These are phyloP conservation scores for Avena eriantha DNA, from an alignment of 176 grass and related monocot genomes.

Conservation along the genomic window DNA sequence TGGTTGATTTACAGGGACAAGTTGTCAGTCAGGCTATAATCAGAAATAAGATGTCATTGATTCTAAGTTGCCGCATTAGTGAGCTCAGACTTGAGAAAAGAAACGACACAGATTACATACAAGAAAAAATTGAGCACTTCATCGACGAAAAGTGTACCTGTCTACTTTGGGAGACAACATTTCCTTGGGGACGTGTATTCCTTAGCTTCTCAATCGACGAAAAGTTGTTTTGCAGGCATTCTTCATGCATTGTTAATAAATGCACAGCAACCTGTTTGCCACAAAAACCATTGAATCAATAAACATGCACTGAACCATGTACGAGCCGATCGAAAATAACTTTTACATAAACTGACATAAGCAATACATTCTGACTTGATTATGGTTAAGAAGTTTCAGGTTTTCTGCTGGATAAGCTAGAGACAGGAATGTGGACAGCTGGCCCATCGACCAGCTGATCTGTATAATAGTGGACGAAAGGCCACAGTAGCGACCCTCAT, in stretches of 20 bases:
- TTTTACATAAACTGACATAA: conserved; percentile 4
- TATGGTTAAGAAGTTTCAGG: background rate
- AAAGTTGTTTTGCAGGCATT: conserved; percentile 67
- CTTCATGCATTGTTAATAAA: conserved; percentile 86
- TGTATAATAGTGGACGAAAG: background rate
- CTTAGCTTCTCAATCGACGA: conserved; percentile 72
- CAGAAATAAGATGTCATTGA: conserved; percentile 22
- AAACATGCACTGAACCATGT: background rate
- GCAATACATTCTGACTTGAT: background rate
- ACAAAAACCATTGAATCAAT: conserved; percentile 28
- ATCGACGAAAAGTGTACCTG: conserved; percentile 32
- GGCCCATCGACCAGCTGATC: background rate
- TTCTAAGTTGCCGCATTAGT: conserved; percentile 34
- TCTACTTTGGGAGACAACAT: conserved; percentile 82
- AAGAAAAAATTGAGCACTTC: background rate
- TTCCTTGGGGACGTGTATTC: conserved; percentile 45
- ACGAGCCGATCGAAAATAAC: background rate
- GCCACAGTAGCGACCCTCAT: background rate
- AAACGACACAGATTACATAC: background rate
- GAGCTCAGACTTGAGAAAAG: conserved; percentile 17
- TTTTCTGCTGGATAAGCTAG: conserved; percentile 10
- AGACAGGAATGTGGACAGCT: background rate
- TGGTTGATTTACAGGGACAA: conserved; percentile 30
- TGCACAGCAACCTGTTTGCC: conserved; percentile 70
- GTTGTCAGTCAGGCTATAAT: conserved; percentile 39